These are phyloP conservation scores for Fraxinus excelsior DNA, from an alignment of 257 asterid genomes.

Conservation along the genomic window DNA sequence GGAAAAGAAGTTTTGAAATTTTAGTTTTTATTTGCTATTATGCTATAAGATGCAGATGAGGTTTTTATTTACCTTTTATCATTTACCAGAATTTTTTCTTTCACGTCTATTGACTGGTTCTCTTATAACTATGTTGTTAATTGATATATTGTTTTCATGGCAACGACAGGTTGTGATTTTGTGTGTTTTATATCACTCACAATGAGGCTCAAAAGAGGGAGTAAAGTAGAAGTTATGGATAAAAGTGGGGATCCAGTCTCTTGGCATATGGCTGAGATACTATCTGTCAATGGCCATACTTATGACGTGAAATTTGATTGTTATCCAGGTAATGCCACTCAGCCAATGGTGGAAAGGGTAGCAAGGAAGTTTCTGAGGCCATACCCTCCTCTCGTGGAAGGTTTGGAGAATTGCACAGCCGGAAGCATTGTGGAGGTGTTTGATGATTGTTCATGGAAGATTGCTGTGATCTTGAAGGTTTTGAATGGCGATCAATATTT, in stretches of 20 bases:
- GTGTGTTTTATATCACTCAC: constrained; percentile 17
- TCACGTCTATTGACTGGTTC: background rate
- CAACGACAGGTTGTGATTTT: constrained; percentile 39
- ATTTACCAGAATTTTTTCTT: background rate
- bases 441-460: constrained; percentile 62
- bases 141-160: background rate
- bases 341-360: constrained; percentile 48
- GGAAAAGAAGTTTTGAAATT: background rate
- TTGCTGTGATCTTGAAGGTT: constrained; percentile 54
- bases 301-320: constrained; percentile 49
- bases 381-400: constrained; percentile 48
- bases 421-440: constrained; percentile 77
- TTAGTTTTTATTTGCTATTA: background rate
- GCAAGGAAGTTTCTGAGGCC: constrained; percentile 61
- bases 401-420: constrained; percentile 35
- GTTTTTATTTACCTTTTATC: constrained; percentile 7
- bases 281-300: constrained; percentile 55
- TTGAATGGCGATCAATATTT: constrained; percentile 41
- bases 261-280: constrained; percentile 59
- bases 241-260: constrained; percentile 44
- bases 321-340: constrained; percentile 34
- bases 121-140: constrained; percentile 6
- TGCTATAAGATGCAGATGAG: constrained; percentile 12
- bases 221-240: constrained; percentile 73
- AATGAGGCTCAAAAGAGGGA: constrained; percentile 69